Percentiles rank a stretch among this genome's conserved stretches.
Evolutionary conservation across 169 alveolate species (phyloP).

Genomic region (Theileria parva): DNA sequence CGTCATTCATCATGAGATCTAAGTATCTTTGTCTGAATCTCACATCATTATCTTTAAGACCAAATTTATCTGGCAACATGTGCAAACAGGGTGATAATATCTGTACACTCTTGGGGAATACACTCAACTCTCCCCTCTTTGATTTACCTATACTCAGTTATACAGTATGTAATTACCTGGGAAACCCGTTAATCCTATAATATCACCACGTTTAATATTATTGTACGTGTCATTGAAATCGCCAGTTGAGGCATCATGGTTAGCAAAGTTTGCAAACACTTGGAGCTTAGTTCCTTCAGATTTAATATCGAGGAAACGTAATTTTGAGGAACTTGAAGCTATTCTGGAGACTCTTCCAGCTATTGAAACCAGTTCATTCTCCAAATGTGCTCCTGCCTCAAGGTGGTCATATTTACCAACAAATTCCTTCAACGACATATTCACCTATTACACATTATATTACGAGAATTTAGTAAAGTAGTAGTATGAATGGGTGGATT

Average conservation of each 20-base stretch:
- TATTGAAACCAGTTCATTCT: conserved; percentile 77
- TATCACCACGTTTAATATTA: conserved; percentile 73
- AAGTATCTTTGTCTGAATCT: conserved; percentile 96
- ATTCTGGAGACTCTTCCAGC: conserved; percentile 91
- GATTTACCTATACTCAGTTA: conserved; percentile 69
- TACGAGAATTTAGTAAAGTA: neutral
- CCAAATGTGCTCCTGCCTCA: conserved; percentile 87
- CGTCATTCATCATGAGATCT: conserved; percentile 93
- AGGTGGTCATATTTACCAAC: conserved; percentile 82
- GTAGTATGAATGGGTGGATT: neutral
- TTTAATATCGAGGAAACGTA: conserved; percentile 88
- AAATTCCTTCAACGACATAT: conserved; percentile 85
- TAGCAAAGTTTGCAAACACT: conserved; percentile 82
- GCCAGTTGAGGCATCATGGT: conserved; percentile 75
- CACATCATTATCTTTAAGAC: conserved; percentile 93
- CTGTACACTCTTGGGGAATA: conserved; percentile 87
- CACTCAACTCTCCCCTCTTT: conserved; percentile 96
- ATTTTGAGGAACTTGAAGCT: conserved; percentile 87
- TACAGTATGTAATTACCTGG: conserved; percentile 70
- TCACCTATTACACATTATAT: conserved; percentile 50
- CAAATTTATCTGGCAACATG: conserved; percentile 96
- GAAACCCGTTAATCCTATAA: conserved; percentile 77
- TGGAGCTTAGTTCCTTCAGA: conserved; percentile 89
- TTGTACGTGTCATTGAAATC: conserved; percentile 72
- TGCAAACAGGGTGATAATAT: conserved; percentile 94